These are phyloP conservation scores for Dictyostelium intermedium DNA, from an alignment of 78 protist species.

Conservation along the genomic window DNA sequence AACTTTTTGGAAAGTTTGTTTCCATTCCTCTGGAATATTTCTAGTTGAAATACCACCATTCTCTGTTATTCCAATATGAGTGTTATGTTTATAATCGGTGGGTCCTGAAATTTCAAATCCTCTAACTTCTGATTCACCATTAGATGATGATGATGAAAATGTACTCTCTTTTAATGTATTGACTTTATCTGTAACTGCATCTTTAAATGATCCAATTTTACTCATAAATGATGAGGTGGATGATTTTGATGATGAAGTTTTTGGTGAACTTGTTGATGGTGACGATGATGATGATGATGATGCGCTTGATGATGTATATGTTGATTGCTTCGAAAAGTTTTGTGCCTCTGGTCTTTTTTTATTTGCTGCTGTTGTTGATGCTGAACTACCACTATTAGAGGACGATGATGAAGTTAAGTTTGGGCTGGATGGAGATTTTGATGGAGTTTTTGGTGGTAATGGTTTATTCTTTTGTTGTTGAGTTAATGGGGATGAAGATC, in stretches of 20 bases:
- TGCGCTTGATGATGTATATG: not conserved
- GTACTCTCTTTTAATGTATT: slow-evolving; percentile 1
- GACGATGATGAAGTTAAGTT: not conserved
- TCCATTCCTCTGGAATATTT: slow-evolving; percentile 62
- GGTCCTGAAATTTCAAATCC: slow-evolving; percentile 52
- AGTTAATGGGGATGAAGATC: not conserved
- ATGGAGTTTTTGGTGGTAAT: slow-evolving; percentile 6
- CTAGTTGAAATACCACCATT: slow-evolving; percentile 40
- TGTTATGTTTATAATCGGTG: slow-evolving; percentile 52
- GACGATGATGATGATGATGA: not conserved
- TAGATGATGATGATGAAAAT: not conserved
- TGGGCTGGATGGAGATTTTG: not conserved
- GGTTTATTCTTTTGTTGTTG: not conserved
- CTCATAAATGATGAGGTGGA: not conserved
- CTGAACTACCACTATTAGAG: not conserved
- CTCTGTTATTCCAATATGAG: slow-evolving; percentile 38
- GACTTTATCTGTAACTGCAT: slow-evolving; percentile 4
- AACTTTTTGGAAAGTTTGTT: not conserved
- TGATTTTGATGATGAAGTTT: not conserved
- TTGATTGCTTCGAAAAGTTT: not conserved
- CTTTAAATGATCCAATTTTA: slow-evolving; percentile 28
- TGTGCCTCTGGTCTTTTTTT: not conserved
- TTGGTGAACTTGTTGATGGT: not conserved
- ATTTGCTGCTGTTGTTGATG: not conserved
- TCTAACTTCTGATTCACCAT: not conserved